Evolutionary conservation across 2,329 filamentous ascomycete species (phyloP), one percentile per base, ranked within the genome.

Genomic region (Aspergillus jensenii): DNA sequence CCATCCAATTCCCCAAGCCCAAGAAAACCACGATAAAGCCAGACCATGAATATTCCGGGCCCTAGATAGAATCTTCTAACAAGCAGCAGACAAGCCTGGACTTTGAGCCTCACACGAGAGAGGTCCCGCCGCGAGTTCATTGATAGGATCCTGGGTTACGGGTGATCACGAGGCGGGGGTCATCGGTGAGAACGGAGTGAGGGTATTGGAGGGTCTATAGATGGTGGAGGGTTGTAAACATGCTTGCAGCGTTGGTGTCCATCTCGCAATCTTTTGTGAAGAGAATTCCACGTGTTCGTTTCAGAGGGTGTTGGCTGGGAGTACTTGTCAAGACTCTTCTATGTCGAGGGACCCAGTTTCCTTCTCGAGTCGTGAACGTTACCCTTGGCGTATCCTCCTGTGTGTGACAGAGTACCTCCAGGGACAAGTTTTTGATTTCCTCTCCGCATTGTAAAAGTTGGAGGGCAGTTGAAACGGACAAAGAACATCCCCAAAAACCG

Each of bases 401-500:
- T 91, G 71, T 87, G 90, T 84, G 73, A 80, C 83, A 89, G 91
- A 90, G 84, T 88, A 85, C 88, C 90, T 87, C 90, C 89, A 75
- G 82, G 88, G 91, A 96, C 88, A 87, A 80, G 90, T 95, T 92
- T 97, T 96, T 96, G 89, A 11, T 89, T 80, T 93, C 88, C 90
- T 87, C 89, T 87, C 86, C 86, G 68, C 68, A 66, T 61, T 9
- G 19, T 55, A 67, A 71, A 66, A 59, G 68, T 71, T 73, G 84
- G 85, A 87, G 86, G 88, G 89, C 87, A 76, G 70, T 79, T 81
- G 71, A 82, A 87, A 83, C 90, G 90, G 84, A 89, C 90, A 96
- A 97, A 96, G 86, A 78, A 93, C 91, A 88, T 96, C 91, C 83
- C 82, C 83, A 96, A 97, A 97, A 96, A 86, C 86, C 91, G 90